Percentiles rank a stretch among this genome's conserved stretches.
These are phyloP conservation scores for Ottelia alismoides DNA, from an alignment of 106 monocot species.

Conservation along the genomic window DNA sequence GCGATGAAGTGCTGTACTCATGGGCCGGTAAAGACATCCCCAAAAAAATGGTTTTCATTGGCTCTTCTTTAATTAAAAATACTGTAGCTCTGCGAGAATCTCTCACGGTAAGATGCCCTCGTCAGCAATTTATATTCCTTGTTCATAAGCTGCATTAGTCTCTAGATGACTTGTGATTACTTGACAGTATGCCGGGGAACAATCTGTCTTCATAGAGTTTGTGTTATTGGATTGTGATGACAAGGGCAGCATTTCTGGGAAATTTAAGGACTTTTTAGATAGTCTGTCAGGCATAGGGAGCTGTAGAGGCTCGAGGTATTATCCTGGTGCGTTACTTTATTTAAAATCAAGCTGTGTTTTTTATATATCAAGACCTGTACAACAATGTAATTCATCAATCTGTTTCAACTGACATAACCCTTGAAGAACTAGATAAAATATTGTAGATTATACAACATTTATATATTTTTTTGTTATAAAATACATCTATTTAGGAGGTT, in stretches of 20 bases:
- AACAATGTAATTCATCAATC: too few species aligned
- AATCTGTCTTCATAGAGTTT: slow-evolving; percentile 60
- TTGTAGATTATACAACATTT: too few species aligned
- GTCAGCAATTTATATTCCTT: not conserved
- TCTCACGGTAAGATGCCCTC: slow-evolving; percentile 35
- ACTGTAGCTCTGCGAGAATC: slow-evolving; percentile 37
- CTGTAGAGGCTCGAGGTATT: slow-evolving; percentile 45
- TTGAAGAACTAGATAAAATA: too few species aligned
- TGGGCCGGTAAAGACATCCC: slow-evolving; percentile 45
- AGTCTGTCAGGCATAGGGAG: slow-evolving; percentile 53
- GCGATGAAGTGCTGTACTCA: slow-evolving; percentile 32
- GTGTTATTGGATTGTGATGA: slow-evolving; percentile 37
- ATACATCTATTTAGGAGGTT: too few species aligned
- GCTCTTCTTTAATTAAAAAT: slow-evolving; percentile 20
- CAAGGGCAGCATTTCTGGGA: slow-evolving; percentile 16
- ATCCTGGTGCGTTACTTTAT: slow-evolving; percentile 42
- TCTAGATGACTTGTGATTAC: not conserved
- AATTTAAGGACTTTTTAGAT: slow-evolving; percentile 16
- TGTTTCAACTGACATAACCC: too few species aligned
- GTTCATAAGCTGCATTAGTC: not conserved
- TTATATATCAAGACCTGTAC: too few species aligned
- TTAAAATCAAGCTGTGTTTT: too few species aligned
- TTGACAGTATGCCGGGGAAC: slow-evolving; percentile 62
- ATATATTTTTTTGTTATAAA: too few species aligned
- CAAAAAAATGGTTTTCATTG: slow-evolving; percentile 68